phyloP scores from a whole-genome alignment of 495 filamentous ascomycete species.

The Annulohypoxylon moriforme region DNA sequence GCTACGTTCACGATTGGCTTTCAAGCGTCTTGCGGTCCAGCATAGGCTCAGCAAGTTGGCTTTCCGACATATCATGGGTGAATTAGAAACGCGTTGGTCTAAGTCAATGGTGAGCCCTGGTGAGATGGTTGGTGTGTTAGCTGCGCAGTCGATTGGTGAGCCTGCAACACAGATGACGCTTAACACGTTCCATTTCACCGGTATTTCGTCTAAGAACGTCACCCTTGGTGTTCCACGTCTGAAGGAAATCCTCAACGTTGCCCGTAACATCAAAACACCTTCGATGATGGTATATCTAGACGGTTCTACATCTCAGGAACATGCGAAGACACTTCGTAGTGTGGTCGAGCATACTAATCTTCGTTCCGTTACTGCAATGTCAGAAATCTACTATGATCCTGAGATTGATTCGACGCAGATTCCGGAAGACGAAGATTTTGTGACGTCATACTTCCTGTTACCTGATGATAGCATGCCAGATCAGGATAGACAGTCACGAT shows the following conservation, averaged over 20 bases:
- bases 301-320: constrained; percentile 71
- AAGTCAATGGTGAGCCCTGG: constrained; percentile 85
- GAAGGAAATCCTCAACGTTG: constrained; percentile 99
- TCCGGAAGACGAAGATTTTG: constrained; percentile 88
- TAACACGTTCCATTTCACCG: constrained; percentile 99
- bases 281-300: constrained; percentile 95
- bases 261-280: constrained; percentile 97
- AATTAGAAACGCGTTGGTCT: constrained; percentile 86
- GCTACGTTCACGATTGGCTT: constrained; percentile 88
- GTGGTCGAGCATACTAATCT: constrained; percentile 95
- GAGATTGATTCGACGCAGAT: constrained; percentile 88
- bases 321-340: constrained; percentile 86
- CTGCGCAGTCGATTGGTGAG: constrained; percentile 98
- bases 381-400: constrained; percentile 97
- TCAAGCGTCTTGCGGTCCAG: constrained; percentile 86
- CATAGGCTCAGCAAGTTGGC: constrained; percentile 90
- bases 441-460: constrained; percentile 96
- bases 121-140: constrained; percentile 98
- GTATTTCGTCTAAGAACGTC: constrained; percentile 99
- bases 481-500: constrained; percentile 84
- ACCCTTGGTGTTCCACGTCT: constrained; percentile 98
- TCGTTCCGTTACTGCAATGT: constrained; percentile 87
- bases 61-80: constrained; percentile 91
- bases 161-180: constrained; percentile 99
- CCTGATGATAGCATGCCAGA: constrained; percentile 78